These are phyloP conservation scores for Prunus davidiana DNA, from an alignment of 306 rosid species.

Conservation along the genomic window DNA sequence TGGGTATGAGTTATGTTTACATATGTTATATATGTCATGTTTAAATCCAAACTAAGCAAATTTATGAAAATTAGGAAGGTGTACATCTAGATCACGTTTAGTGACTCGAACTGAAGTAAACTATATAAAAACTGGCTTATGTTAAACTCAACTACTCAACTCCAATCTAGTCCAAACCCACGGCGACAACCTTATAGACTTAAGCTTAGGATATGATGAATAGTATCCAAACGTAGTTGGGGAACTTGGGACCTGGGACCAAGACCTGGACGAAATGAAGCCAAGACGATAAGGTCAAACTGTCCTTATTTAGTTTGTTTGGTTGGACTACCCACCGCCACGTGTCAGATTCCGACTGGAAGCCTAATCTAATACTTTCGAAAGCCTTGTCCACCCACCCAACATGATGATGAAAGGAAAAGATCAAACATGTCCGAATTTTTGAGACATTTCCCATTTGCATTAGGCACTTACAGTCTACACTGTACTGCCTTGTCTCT, in stretches of 20 bases:
- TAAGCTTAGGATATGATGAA: no score
- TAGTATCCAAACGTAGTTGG: not conserved
- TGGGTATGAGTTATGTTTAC: no score
- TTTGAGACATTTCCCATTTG: slow-evolving; percentile 32
- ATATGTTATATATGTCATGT: no score
- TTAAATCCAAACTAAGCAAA: no score
- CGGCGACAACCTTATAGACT: no score
- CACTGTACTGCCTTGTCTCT: slow-evolving; percentile 2
- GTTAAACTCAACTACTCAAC: no score
- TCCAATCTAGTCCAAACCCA: no score
- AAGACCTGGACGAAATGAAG: not conserved
- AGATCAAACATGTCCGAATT: slow-evolving; percentile 46
- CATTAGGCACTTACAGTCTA: slow-evolving; percentile 11
- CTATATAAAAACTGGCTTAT: no score
- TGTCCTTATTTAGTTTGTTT: not conserved
- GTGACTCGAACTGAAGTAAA: no score
- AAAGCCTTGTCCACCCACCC: slow-evolving; percentile 26
- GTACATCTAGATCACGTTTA: no score
- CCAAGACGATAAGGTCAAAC: slow-evolving; percentile 8
- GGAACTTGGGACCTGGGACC: not conserved
- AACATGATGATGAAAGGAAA: slow-evolving; percentile 17
- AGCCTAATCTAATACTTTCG: not conserved
- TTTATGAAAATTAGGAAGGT: no score
- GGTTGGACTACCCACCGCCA: not conserved
- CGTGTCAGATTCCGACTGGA: slow-evolving; percentile 11